Evolutionary conservation across 2,329 filamentous ascomycete genomes (phyloP), one percentile per base, ranked within the genome.

Genomic region (Xylaria sp.): DNA sequence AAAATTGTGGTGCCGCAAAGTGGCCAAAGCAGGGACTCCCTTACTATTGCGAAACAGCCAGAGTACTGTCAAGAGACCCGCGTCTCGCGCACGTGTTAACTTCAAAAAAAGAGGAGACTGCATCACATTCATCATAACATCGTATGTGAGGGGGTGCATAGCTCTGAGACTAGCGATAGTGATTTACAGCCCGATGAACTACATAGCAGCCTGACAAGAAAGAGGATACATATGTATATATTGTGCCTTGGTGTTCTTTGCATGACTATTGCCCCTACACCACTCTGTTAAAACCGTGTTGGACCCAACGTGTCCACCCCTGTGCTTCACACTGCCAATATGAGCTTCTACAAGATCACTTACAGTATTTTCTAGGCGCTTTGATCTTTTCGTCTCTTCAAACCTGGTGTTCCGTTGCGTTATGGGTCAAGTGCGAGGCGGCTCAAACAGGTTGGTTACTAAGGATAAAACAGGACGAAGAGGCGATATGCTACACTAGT

Each of bases 21-120:
- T n/a, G 37, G 37, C 48, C 48, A 15, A 60, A 64, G 37, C 67
- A 69, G 41, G 67, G 64, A n/a, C 23, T 51, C 59, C 64, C 50
- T 64, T 41, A 46, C 28, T 28, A 63, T 46, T 63, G 41, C 64
- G 59, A 67, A 67, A 69, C 59, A 64, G 34, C 56, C 58, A 52
- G 50, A 60, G 37, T 54, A 46, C 59, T 54, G 44, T 15, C 37
- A 8, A 58, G 41, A 55, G 37, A 61, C 50, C 55, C 59, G 64
- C 63, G 28, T 67, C 52, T 60, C 18, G 51, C 28, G 56, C 61
- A 41, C 59, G 60, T 57, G 63, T 66, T 46, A 59, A 64, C 63
- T n/a, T 23, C 7, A 23, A 58, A 62, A 69, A 62, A 69, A 37
- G 52, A 15, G 25, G 46, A 48, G 54, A 31, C 56, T 39, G 51